Conservation (phyloP, 2,329 filamentous ascomycete genomes). For the Pseudonectria buxi region DNA sequence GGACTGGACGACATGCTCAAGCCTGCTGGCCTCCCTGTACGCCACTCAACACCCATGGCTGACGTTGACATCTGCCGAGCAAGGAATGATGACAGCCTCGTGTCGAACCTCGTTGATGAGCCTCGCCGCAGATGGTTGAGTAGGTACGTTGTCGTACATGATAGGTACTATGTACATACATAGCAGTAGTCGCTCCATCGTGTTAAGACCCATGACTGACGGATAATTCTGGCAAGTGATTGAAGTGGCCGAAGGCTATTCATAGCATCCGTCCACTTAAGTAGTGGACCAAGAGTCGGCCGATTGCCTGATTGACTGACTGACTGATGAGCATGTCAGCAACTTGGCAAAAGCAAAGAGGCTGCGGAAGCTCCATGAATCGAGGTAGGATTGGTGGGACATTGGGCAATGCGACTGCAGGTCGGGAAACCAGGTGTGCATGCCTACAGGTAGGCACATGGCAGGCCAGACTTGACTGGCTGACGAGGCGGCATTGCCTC, state of each 20-base stretch:
- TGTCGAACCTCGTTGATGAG: constrained; percentile 10
- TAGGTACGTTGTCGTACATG: no score
- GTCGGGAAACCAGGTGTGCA: no score
- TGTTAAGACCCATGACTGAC: no score
- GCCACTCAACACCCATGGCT: constrained; percentile 19
- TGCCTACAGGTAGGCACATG: no score
- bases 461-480: constrained; percentile 6
- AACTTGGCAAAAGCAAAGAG: no score
- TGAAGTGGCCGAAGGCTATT: not conserved
- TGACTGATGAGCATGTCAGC: constrained; percentile 2
- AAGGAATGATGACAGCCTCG: constrained; percentile 21
- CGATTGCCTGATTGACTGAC: constrained; percentile 3
- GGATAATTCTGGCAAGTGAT: no score
- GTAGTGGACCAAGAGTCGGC: constrained; percentile 5
- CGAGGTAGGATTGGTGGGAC: no score
- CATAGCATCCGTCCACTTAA: constrained; percentile 8
- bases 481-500: constrained; percentile 16
- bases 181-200: no score
- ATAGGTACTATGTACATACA: no score
- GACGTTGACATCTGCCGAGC: constrained; percentile 18
- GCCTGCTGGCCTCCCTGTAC: constrained; percentile 11
- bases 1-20: constrained; percentile 15
- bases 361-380: no score
- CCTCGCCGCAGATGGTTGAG: no score
- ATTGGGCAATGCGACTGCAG: no score